Conservation (phyloP, 106 monocot species). For the Phalaenopsis equestris region DNA sequence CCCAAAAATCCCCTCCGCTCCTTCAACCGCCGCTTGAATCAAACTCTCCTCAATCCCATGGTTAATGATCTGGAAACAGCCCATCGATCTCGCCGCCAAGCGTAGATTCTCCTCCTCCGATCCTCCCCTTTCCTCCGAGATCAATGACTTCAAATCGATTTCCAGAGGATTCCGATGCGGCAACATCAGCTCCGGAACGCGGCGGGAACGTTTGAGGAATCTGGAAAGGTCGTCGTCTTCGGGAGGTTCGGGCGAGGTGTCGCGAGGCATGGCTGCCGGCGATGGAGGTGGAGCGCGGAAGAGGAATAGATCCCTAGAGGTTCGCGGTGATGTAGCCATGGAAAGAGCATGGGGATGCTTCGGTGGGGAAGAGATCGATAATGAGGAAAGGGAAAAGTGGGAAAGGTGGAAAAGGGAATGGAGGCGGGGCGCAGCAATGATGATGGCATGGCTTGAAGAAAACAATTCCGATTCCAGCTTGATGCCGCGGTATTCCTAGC, state of each 20-base stretch:
- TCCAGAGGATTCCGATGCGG: conserved; percentile 26
- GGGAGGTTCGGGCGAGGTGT: neutral
- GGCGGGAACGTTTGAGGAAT: conserved; percentile 22
- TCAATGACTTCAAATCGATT: conserved; percentile 11
- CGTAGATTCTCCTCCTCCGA: neutral
- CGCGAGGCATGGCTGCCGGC: neutral
- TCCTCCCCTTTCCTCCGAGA: neutral
- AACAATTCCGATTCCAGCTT: neutral
- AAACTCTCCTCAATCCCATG: conserved; percentile 19
- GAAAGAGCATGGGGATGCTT: neutral
- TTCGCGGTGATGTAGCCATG: conserved; percentile 8
- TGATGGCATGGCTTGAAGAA: conserved; percentile 1
- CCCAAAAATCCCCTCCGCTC: conserved; percentile 9
- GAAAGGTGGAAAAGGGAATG: neutral
- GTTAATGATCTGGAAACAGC: conserved; percentile 28
- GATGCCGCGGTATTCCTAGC: neutral
- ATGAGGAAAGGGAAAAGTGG: neutral
- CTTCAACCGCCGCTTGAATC: conserved; percentile 6
- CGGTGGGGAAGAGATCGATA: neutral
- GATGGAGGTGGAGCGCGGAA: conserved; percentile 32
- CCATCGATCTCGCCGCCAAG: conserved; percentile 18
- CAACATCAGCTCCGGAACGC: conserved; percentile 23
- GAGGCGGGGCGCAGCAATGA: neutral
- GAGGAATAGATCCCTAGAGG: neutral
- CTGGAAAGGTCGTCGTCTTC: conserved; percentile 18